Evolutionary conservation across 2,329 filamentous ascomycete species (phyloP), one percentile per base, ranked within the genome.

Genomic region (Colletotrichum caudatum): DNA sequence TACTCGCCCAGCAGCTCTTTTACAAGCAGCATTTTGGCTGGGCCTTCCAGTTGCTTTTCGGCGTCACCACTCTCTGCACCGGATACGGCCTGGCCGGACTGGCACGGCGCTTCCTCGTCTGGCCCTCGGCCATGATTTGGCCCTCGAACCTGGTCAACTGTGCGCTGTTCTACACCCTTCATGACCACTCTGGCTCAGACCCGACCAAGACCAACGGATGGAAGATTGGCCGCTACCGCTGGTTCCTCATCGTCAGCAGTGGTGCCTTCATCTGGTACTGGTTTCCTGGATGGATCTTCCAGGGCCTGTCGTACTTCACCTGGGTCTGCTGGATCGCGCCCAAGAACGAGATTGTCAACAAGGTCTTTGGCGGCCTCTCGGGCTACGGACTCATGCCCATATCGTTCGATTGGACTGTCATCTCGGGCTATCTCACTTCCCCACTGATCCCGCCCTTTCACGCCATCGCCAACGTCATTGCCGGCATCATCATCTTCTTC

Each of bases 361-460:
- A 92, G 76, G 76, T 92, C 8, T 92, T 92, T 70, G 90, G 90
- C 4, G 89, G 88, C 7, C 84, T 84, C 66, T 87, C 87, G 7
- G 90, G 90, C 0, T 80, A 92, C 5, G 89, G 87, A 0, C 80
- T 93, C 16, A 82, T 92, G 35, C 90, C 90, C 14, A 85, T 92
- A 18, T 91, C 90, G 0, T 89, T 93, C 69, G 90, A 92, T 79
- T 92, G 91, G 90, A 87, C 86, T 61, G 84, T 89, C 64, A 83
- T 91, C 70, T 84, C 86, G 1, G 88, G 86, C 14, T 91, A 87
- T 75, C 82, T 88, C 63, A 78, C 80, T 14, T 88, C 85, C n/a
- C 89, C 89, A 11, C 79, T 91, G 33, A 88, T 90, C 68, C 84
- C 87, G 1, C 89, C 89, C 2, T 89, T 86, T 78, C 87, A 89